Conservation (phyloP, 176 grass and related monocot genomes). For the Phoenix roebelenii region DNA sequence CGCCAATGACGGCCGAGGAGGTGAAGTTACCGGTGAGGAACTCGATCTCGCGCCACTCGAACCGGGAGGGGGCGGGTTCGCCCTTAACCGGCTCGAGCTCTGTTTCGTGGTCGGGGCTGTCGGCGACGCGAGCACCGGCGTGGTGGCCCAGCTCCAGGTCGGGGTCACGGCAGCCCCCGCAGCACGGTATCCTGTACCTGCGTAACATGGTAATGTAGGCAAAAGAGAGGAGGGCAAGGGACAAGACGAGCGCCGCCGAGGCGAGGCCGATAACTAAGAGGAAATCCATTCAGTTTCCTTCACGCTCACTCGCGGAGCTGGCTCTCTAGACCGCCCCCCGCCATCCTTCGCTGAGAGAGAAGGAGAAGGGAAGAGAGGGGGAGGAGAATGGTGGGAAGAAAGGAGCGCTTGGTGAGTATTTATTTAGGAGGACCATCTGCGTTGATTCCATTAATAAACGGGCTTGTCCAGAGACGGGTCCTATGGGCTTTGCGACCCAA, state of each 20-base stretch:
- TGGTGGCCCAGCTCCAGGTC: slow-evolving; percentile 1
- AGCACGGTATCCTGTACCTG: not conserved
- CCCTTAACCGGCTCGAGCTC: not conserved
- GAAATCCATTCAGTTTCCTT: not conserved
- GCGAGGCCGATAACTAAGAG: not conserved
- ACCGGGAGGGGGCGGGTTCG: not conserved
- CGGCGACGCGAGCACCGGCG: no score
- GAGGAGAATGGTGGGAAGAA: no score
- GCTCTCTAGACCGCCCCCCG: no score
- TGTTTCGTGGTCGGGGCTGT: not conserved
- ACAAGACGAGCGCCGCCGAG: not conserved
- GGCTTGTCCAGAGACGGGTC: no score
- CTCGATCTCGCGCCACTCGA: slow-evolving; percentile 3
- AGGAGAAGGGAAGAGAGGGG: no score
- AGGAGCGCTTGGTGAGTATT: no score
- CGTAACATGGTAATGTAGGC: not conserved
- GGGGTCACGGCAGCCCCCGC: not conserved
- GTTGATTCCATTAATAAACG: no score
- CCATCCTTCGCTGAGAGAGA: no score
- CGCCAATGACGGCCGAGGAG: slow-evolving; percentile 1
- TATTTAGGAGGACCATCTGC: no score
- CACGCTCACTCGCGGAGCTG: no score
- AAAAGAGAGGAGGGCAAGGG: not conserved
- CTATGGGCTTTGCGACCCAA: no score
- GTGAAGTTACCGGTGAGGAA: slow-evolving; percentile 1